Evolutionary conservation across 441 rosid species (phyloP), one percentile per base, ranked within the genome.

Genomic region (Gossypium davidsonii): DNA sequence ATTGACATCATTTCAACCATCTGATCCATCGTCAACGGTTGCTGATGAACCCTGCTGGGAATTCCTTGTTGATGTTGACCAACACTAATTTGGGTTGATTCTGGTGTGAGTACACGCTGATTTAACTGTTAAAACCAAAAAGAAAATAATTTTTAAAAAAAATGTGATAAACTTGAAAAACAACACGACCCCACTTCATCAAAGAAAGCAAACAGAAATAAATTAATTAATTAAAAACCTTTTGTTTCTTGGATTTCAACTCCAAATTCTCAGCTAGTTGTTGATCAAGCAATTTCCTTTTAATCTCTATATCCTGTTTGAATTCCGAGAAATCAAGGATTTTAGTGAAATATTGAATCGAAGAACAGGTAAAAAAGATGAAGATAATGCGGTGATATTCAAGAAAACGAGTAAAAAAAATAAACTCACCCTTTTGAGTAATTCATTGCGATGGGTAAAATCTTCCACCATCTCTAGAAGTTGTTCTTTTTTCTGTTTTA

Each of bases 401-500:
- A 52, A 57, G 72, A 49, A 70, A 31, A 31, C 1, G 34, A 31
- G 34, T 4, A 63, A 48, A 5, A 63, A 10, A 2, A 73, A 39
- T 73, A 11, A 55, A 20, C 67, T 53, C 9, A 82, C 84, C 72
- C 31, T 67, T 67, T 10, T 44, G 52, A 78, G 42, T 5, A 39
- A 15, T 44, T 75, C 70, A 6, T 77, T 84, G 74, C 60, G 15
- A 53, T 8, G 34, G 0, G 61, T 77, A 26, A 67, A 46, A 7
- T 78, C 61, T 0, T 64, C 31, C 34, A 63, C 15, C 55, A 39
- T 63, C 49, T 64, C 23, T 72, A 71, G 34, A 42, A 55, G 65
- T 37, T 75, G 73, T 42, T 75, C 80, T 73, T 12, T 80, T 55
- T 26, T 77, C 85, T 84, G 80, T 51, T 46, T 17, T 3, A 56